Evolutionary conservation across 768 basidiomycete genomes (phyloP).

Genomic region (Russula sp.): DNA sequence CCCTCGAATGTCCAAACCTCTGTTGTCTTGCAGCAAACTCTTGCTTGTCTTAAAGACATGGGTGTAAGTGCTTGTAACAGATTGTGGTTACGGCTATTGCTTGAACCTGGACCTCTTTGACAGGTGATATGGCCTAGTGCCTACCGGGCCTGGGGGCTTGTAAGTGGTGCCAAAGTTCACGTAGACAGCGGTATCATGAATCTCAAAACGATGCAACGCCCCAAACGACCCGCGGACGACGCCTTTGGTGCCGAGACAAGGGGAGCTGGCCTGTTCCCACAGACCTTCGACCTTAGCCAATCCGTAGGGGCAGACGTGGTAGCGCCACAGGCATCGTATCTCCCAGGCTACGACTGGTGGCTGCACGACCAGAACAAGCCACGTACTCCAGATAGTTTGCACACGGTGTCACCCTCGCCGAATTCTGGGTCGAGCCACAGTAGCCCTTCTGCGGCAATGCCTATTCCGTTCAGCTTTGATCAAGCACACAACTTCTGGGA

Average conservation of each 20-base stretch:
- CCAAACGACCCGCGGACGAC: conserved; percentile 19
- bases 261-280: not conserved
- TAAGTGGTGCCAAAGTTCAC: conserved; percentile 20
- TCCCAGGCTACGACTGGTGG: conserved; percentile 20
- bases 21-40: conserved; percentile 55
- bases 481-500: conserved; percentile 19
- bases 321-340: conserved; percentile 3
- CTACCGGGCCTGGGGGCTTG: conserved; percentile 19
- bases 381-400: conserved; percentile 4
- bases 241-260: conserved; percentile 13
- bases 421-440: conserved; percentile 16
- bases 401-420: conserved; percentile 18
- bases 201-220: conserved; percentile 2
- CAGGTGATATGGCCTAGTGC: conserved; percentile 39
- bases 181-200: conserved; percentile 17
- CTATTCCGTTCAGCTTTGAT: conserved; percentile 22
- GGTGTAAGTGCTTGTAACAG: conserved; percentile 43
- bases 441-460: conserved; percentile 18
- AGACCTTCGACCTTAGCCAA: not conserved
- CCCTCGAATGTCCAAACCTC: conserved; percentile 65
- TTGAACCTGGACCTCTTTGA: conserved; percentile 48
- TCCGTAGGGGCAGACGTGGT: not conserved
- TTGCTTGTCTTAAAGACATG: conserved; percentile 59
- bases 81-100: conserved; percentile 40
- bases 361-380: conserved; percentile 10